Evolutionary conservation across 2,329 filamentous ascomycete genomes (phyloP), one percentile per base, ranked within the genome.

Genomic region (Sclerotinia borealis): DNA sequence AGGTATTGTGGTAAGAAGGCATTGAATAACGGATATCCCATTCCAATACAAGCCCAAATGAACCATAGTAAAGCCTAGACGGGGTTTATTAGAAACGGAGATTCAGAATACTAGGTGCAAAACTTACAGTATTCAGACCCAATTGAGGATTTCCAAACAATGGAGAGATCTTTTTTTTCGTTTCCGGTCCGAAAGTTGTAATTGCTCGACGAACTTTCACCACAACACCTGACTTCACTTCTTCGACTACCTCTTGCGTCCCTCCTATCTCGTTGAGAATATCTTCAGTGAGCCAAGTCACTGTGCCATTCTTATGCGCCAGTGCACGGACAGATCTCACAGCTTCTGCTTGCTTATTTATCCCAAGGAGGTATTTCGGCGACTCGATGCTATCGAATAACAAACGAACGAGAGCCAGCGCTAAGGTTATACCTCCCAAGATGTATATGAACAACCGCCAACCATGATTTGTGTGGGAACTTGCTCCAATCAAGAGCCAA

Each of bases 1-100:
- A 96, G 84, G 72, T 95, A 95, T 69, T 95, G 90, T 0, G 92
- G 92, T n/a, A 96, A 81, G 77, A 96, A 96, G 59, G 90, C 89
- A 75, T 95, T 95, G 82, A 93, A 96, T 1, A 96, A 83, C 1
- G 91, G 91, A 72, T 93, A 96, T 3, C 87, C 91, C 85, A 96
- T 89, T 65, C 91, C 91, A 68, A 96, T 93, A 17, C 85, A 87
- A 0, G 87, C 82, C 91, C 91, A 96, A 73, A 86, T 87, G 75
- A 92, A 90, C 89, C 89, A 92, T 54, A 93, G 79, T 27, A 86
- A 76, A 4, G 68, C 39, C 59, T 61, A 36, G 3, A 34, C 9
- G 17, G 10, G 29, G 8, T 61, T n/a, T n/a, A n/a, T n/a, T 31
- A 61, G n/a, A 13, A n/a, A 5, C 5, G 8, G 17, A 34, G 19